Evolutionary conservation across 73 alveolate genomes (phyloP), one percentile per base, ranked within the genome.

Genomic region (Diophrys sp.): DNA sequence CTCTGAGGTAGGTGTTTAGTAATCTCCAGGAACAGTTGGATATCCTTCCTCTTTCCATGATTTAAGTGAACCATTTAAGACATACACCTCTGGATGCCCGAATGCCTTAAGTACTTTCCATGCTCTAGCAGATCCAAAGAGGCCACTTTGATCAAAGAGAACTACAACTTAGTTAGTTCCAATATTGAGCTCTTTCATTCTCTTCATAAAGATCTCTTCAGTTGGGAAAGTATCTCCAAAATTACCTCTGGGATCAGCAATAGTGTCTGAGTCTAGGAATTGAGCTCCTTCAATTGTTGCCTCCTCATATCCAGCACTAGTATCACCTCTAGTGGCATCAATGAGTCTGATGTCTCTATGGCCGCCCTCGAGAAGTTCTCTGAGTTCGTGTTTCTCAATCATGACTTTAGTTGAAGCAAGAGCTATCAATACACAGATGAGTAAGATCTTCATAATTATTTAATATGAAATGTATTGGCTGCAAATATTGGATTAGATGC

Each of bases 401-500:
- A 44, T 44, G 5, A 44, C 62, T 18, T 44, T 44, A 44, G 62
- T 44, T 5, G 62, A 44, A 44, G 18, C 62, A 11, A 44, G 18
- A 18, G 62, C 62, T n/a, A n/a, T n/a, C n/a, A n/a, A n/a, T 11
- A 44, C 62, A 18, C 62, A 44, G 62, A 44, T 44, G 18, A 18
- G n/a, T 44, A 44, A 44, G 62, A 27, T 2, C 72, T 62, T 2
- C 11, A 11, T 2, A 27, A 23, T 14, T 23, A 23, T 23, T 2
- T 23, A 23, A 11, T 2, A 31, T 62, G 18, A 31, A 68, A 68
- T 26, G 75, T 68, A 31, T 68, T 68, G 56, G 75, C 75, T 23
- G 31, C 54, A 68, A 25, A 68, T 2, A 68, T 26, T 18, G 75
- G 75, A 24, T 68, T 68, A 55, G 75, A 23, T 5, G 31, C 75